Base-by-base conservation (phyloP, 2,329 filamentous ascomycete genomes). In the Trichothecium roseum region DNA sequence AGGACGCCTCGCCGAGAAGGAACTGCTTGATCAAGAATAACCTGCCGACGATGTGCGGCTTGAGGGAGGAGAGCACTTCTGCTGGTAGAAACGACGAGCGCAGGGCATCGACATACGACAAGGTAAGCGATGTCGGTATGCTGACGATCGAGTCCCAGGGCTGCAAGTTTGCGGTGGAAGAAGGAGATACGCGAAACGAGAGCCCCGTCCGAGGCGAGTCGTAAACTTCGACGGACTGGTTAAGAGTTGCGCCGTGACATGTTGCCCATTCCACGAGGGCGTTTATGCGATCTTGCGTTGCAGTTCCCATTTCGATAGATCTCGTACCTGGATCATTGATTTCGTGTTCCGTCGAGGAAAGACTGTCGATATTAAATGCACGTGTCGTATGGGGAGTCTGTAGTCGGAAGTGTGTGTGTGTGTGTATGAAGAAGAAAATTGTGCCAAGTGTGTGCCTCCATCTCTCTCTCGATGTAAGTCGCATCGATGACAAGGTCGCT, bases 21-120 rank as follows among this genome's bases (percentile, higher is more conserved):
- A 75, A 78, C 51, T 87, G 74, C 41, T 78, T 73, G 50, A 83
- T 66, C 5, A 87, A 64, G 42, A 83, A 80, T 55, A 85, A 81
- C 4, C 78, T 69, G 8, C 74, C 69, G 33, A 78, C 57, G 38
- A 82, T 72, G 44, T 82, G 71, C 0, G 74, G 67, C 1, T 73
- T 67, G 32, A 82, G 72, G 41, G 41, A 32, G 34, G 37, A 10
- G 36, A 40, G 2, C 45, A 3, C 36, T 28, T 9, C 35, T 32
- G 1, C 39, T 37, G 9, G 16, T 8, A 17, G 17, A 15, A 17
- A 20, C 7, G 31, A 15, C 10, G 8, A n/a, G 9, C 30, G 18
- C 29, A 72, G 48, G 18, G 69, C 66, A 46, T 79, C 72, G 36
- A 78, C 57, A 47, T 69, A 79, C 0, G 75, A 80, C 5, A 81